Evolutionary conservation across 768 basidiomycete species (phyloP).

Genomic region (Gymnopilus junonius): DNA sequence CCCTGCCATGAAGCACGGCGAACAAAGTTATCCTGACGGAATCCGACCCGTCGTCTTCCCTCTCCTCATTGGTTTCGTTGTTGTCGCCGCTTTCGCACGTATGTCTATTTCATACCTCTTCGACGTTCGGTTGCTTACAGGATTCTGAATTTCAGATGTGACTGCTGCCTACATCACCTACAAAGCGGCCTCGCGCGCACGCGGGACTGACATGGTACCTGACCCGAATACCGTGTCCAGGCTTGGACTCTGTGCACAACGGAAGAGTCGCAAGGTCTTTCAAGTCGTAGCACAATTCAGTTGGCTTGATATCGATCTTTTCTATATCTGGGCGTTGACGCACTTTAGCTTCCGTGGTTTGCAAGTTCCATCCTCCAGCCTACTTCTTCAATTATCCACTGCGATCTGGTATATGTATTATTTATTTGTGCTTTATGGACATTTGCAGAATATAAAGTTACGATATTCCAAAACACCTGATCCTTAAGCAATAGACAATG

Average conservation of each 20-base stretch:
- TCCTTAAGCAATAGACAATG: too few relatives aligned
- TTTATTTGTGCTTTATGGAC: not conserved
- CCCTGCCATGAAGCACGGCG: not conserved
- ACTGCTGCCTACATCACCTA: constrained; percentile 4
- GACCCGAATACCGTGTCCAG: constrained; percentile 4
- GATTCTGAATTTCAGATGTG: not conserved
- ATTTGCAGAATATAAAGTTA: not conserved
- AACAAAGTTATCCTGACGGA: not conserved
- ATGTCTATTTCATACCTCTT: not conserved
- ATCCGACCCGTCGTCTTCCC: constrained; percentile 3
- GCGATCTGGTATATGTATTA: not conserved
- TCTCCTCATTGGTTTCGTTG: constrained; percentile 1
- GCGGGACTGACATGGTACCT: constrained; percentile 2
- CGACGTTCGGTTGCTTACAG: not conserved
- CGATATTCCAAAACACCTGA: not conserved
- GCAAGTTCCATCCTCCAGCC: not conserved
- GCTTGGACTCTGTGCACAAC: constrained; percentile 5
- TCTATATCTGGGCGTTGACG: not conserved
- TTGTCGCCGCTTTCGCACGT: constrained; percentile 3
- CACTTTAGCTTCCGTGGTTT: not conserved
- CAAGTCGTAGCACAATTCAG: not conserved
- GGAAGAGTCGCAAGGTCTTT: not conserved
- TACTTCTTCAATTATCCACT: not conserved
- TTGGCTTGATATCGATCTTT: not conserved
- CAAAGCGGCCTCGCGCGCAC: not conserved